phyloP scores from a whole-genome alignment of 495 filamentous ascomycete species.

The Penicillium herquei region DNA sequence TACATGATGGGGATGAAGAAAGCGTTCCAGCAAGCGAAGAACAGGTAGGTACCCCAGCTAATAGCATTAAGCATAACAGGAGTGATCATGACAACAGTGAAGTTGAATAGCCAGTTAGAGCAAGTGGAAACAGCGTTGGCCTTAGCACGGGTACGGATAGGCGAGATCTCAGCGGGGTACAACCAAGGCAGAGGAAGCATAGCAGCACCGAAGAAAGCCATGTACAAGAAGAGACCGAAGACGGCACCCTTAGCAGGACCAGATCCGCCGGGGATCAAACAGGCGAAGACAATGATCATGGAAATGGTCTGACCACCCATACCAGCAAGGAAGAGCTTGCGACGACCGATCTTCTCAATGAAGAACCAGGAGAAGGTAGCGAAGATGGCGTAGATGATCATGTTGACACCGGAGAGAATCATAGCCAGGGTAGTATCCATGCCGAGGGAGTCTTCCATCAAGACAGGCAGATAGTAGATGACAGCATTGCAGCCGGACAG shows the following conservation, averaged over 20 bases:
- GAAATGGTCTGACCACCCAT: conserved; percentile 64
- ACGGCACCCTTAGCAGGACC: conserved; percentile 65
- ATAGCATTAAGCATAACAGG: conserved; percentile 69
- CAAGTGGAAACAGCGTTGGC: conserved; percentile 75
- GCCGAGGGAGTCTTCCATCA: conserved; percentile 67
- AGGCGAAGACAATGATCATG: conserved; percentile 76
- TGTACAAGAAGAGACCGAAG: conserved; percentile 78
- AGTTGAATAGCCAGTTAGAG: conserved; percentile 82
- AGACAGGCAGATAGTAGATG: conserved; percentile 82
- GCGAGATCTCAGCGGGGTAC: conserved; percentile 70
- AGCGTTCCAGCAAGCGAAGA: conserved; percentile 72
- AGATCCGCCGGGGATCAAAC: conserved; percentile 58
- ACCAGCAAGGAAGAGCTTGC: conserved; percentile 74
- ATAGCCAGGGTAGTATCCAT: conserved; percentile 62
- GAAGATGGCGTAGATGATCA: conserved; percentile 79
- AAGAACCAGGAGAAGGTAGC: conserved; percentile 81
- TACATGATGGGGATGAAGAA: conserved; percentile 71
- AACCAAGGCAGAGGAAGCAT: conserved; percentile 61
- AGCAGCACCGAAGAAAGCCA: conserved; percentile 72
- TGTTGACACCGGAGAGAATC: conserved; percentile 77
- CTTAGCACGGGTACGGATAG: conserved; percentile 70
- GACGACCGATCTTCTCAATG: conserved; percentile 73
- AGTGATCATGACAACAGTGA: conserved; percentile 77
- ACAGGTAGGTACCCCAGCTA: conserved; percentile 74
- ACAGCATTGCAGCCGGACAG: conserved; percentile 75